Evolutionary conservation across 148 eudicot species (phyloP), one percentile per base, ranked within the genome.

Genomic region (Heliosperma pusillum): DNA sequence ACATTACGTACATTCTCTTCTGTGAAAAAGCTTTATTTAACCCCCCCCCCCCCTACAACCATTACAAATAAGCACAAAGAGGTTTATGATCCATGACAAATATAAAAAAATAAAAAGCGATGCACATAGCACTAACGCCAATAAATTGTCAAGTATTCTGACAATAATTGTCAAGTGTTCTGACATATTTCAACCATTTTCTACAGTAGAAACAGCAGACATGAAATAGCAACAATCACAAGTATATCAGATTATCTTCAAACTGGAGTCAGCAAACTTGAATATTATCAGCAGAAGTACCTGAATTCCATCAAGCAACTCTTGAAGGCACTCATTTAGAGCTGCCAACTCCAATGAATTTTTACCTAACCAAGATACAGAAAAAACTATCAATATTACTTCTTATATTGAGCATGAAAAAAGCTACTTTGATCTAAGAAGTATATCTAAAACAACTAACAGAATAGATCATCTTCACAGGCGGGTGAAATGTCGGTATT

Each of bases 281-380:
- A 17, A 52, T 2, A 63, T 21, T 64, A 7, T 63, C 24, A 29
- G 7, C n/a, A 36, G 74, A 27, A 57, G 64, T 78, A 84, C 86
- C 84, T 84, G 87, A 40, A 84, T 84, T 64, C 87, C 87, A 74
- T 84, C 87, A 79, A 84, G 87, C 74, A 84, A 73, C 71, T 84
- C 87, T 42, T 67, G 84, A 27, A 84, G 85, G 69, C 82, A 81
- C 72, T 76, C 87, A 79, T 84, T 84, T 44, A 84, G 25, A 69
- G 80, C 81, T n/a, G 84, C 87, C 72, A 84, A 67, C 59, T 84
- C 87, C 57, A 72, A 78, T 45, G 79, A 63, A 66, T 64, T 84
- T 76, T 81, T 79, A 76, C 74, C 87, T 84, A 66, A 27, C 55
- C 24, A 55, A 72, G 29, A 20, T 30, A 7, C 56, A 50, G n/a